Evolutionary conservation across 2,329 filamentous ascomycete genomes (phyloP), one percentile per base, ranked within the genome.

Genomic region (Aureobasidium sp.): DNA sequence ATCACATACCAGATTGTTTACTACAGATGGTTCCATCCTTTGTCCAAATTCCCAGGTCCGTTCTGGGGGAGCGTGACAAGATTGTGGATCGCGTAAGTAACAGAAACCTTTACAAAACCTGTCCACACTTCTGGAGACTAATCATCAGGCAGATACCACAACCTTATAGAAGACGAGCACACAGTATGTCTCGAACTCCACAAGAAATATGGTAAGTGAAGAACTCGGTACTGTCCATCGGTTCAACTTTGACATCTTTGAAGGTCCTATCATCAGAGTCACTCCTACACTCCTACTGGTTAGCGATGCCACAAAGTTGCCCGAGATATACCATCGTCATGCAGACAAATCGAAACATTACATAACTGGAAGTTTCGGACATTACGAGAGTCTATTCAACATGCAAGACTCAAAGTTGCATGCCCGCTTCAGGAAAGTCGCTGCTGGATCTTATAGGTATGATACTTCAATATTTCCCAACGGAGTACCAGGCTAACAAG

Each of bases 341-440:
- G 82, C 79, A 5, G 76, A 83, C 71, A 86, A 86, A 68, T 81
- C 80, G 1, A 76, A 82, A 53, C 79, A 84, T 69, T 86, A 85
- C 68, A 82, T 84, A 63, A 81, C 82, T 0, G 82, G 82, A 22
- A 80, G 76, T 27, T 84, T 85, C 65, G 82, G 82, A 17, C 77
- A 81, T 61, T 78, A 75, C 5, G 82, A 84, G 63, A 78, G 76
- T 1, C 66, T 85, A 6, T 84, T 86, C 70, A 84, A 84, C 62
- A 84, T 84, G 77, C 79, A 80, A 63, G 77, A 81, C 49, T 74
- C 79, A 49, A 75, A 75, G 59, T 72, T 73, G 5, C 84, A 86
- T 68, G 75, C 81, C 3, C 72, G 75, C 1, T 81, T 79, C 66
- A 75, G 83, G 20, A 84, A 84, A 70, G 76, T 82, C 25, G 77